These are phyloP conservation scores for Senna tora DNA, from an alignment of 306 rosid species.

Conservation along the genomic window DNA sequence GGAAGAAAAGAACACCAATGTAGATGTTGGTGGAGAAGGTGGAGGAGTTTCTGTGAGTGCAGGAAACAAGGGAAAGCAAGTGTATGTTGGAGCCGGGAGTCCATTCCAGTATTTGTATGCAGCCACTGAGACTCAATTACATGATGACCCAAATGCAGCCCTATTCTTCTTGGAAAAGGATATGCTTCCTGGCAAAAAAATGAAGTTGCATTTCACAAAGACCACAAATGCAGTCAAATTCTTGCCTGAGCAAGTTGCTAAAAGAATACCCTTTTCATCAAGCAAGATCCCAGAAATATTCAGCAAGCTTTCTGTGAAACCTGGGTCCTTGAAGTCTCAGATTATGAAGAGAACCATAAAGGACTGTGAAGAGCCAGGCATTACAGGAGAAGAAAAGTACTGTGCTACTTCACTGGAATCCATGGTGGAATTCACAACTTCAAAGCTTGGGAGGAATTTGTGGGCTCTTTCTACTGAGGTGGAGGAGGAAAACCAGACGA, in stretches of 20 bases:
- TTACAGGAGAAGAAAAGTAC: slow-evolving; percentile 68
- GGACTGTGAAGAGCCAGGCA: slow-evolving; percentile 56
- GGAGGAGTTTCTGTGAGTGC: slow-evolving; percentile 58
- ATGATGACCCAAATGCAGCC: slow-evolving; percentile 61
- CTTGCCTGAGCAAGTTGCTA: slow-evolving; percentile 55
- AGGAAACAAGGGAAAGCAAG: slow-evolving; percentile 56
- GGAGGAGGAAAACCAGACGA: slow-evolving; percentile 47
- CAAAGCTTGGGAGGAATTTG: slow-evolving; percentile 63
- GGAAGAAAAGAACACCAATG: slow-evolving; percentile 60
- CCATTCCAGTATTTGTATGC: slow-evolving; percentile 40
- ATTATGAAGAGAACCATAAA: slow-evolving; percentile 49
- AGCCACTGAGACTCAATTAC: slow-evolving; percentile 67
- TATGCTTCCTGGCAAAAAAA: slow-evolving; percentile 51
- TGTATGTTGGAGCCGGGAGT: slow-evolving; percentile 42
- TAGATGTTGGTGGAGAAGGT: slow-evolving; percentile 47
- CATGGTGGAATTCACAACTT: slow-evolving; percentile 74
- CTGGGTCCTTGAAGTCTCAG: slow-evolving; percentile 51
- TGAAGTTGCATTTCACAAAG: slow-evolving; percentile 61
- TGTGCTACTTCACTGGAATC: slow-evolving; percentile 93
- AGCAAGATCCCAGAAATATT: slow-evolving; percentile 48
- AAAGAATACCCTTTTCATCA: slow-evolving; percentile 74
- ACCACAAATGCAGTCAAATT: slow-evolving; percentile 43
- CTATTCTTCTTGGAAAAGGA: slow-evolving; percentile 79
- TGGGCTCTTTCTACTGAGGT: slow-evolving; percentile 68
- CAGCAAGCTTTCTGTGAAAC: slow-evolving; percentile 47